Base-by-base conservation (phyloP, 2,329 filamentous ascomycete genomes). In the Colletotrichum australisinense region DNA sequence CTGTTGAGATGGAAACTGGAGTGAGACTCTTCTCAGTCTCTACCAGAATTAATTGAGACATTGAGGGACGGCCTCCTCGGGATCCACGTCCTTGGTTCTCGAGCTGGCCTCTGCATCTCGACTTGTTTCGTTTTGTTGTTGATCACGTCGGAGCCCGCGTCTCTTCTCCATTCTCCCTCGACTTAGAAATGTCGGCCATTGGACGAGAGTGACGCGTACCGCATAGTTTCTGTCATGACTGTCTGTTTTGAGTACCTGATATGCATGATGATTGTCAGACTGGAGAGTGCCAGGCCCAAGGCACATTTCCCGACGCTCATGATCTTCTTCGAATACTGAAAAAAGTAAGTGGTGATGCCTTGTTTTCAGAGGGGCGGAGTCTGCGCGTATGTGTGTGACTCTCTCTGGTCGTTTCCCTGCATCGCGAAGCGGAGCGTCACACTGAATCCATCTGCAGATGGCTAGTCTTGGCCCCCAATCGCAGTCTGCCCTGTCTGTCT, bases 341-440 rank as follows among this genome's bases (percentile, higher is more conserved):
- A 16, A 32, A 32, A 32, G 9, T 32, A 32, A 26, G 60, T 16
- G 9, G 53, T 32, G 32, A 32, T 30, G 22, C 38, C 42, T 22
- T 56, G 9, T 49, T 22, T 32, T 67, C 62, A 63, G 68, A 49
- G 42, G 64, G 69, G 69, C 65, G 64, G 57, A 63, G 69, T 68
- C 69, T 63, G 64, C 22, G 63, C 66, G 64, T 49, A n/a, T n/a
- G 42, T 49, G 42, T 46, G 42, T 46, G 16, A 19, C 16, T 24
- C 69, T 28, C 58, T 55, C 35, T 49, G 8, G 22, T 32, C 46
- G 55, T 46, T 12, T 63, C 46, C 38, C 26, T 67, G 69, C 56
- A 56, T 56, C 56, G 63, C 63, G 68, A 67, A 63, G 63, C 67
- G 63, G 63, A 67, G 24, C 64, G 57, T 72, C 57, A 68, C 57